Percentiles rank a stretch among this genome's conserved stretches.
These are phyloP conservation scores for Malania oleifera DNA, from an alignment of 164 flowering plant genomes.

Conservation along the genomic window DNA sequence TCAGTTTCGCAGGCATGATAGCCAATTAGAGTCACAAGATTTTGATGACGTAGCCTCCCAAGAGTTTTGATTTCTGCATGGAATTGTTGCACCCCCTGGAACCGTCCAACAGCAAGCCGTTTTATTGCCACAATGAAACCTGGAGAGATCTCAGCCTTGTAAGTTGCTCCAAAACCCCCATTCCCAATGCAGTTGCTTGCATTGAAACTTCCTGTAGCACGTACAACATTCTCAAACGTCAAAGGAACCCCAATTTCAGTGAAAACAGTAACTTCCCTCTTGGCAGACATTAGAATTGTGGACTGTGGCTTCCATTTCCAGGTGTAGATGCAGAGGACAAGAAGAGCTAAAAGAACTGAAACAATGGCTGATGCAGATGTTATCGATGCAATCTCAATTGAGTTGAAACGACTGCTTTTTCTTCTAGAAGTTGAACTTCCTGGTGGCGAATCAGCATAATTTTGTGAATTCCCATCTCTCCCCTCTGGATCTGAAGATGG, in stretches of 20 bases:
- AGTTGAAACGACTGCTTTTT: conserved; percentile 36
- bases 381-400: conserved; percentile 82
- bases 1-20: conserved; percentile 90
- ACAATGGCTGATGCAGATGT: conserved; percentile 81
- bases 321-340: conserved; percentile 62
- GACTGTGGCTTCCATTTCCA: conserved; percentile 60
- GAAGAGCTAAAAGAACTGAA: conserved; percentile 67
- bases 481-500: conserved; percentile 50
- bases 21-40: conserved; percentile 82
- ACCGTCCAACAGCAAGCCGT: conserved; percentile 79
- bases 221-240: conserved; percentile 68
- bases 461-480: conserved; percentile 21
- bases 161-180: conserved; percentile 96
- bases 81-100: conserved; percentile 83
- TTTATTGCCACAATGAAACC: conserved; percentile 72
- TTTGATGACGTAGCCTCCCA: conserved; percentile 72
- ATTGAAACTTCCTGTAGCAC: conserved; percentile 71
- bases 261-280: conserved; percentile 64
- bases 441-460: conserved; percentile 37
- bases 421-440: conserved; percentile 14
- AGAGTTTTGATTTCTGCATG: conserved; percentile 86
- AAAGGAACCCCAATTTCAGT: conserved; percentile 64
- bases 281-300: conserved; percentile 37
- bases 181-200: conserved; percentile 83
- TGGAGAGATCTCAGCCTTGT: conserved; percentile 80